Evolutionary conservation across 116 monocot genomes (phyloP), one percentile per base, ranked within the genome.

Genomic region (Papilionanthe hybrid): DNA sequence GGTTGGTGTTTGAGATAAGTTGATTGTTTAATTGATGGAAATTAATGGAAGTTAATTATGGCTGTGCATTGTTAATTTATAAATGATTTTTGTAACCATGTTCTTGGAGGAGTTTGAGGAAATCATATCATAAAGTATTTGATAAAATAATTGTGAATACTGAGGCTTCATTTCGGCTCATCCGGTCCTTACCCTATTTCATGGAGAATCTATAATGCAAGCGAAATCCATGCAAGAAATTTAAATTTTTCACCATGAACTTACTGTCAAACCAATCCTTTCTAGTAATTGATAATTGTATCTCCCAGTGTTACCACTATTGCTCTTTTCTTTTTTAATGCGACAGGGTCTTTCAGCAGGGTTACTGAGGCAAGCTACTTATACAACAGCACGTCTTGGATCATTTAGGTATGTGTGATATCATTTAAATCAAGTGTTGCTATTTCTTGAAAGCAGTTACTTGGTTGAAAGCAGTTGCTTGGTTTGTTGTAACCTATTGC

Each of bases 281-380:
- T 7, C 43, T 44, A 3, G 18, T 43, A 73, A 73, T 6, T 73
- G 37, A 0, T 65, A 42, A 42, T 67, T 66, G 37, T 37, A 4
- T 37, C 37, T 37, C 1, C 4, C 37, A 37, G 37, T 37, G 37
- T 78, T 9, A 47, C 30, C 5, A 60, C 65, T 47, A 66, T 79
- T 67, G 8, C 15, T 42, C 0, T 83, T 29, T 4, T 37, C n/a
- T 76, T 11, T 57, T 79, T 48, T 60, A 72, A 29, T 72, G 20
- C 49, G 29, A 15, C 82, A 98, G 97, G 97, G 97, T 29, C 81
- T 98, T 42, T 98, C 97, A 65, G 97, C 94, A 83, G 97, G 97
- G 83, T 85, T 98, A 80, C 83, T 98, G 45, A 92, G 97, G 85
- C 97, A 98, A 90, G 97, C 97, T 83, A 98, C 97, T 25, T 98